phyloP scores from a whole-genome alignment of 2,329 filamentous ascomycete genomes.

The Aspergillus unguis region DNA sequence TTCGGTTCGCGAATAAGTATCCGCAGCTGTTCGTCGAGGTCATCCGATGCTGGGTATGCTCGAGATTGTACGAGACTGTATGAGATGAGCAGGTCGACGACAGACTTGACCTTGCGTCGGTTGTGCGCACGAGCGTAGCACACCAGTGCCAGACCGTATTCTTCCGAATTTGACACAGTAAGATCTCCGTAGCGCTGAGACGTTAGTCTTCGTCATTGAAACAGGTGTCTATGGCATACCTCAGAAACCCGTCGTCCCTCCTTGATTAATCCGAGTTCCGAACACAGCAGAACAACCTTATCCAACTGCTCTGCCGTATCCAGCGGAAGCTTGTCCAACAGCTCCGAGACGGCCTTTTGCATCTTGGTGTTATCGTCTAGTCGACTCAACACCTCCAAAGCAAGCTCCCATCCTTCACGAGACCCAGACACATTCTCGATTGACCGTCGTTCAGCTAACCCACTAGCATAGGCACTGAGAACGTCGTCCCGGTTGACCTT shows the following conservation, averaged over 20 bases:
- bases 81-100: conserved; percentile 81
- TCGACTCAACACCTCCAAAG: conserved; percentile 75
- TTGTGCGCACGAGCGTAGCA: conserved; percentile 87
- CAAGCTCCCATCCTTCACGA: conserved; percentile 83
- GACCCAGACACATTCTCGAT: conserved; percentile 36
- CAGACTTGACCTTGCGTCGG: conserved; percentile 73
- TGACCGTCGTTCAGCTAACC: conserved; percentile 45
- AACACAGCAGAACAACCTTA: conserved; percentile 74
- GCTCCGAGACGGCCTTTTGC: conserved; percentile 68
- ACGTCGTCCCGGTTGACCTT: conserved; percentile 75
- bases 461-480: conserved; percentile 70
- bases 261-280: conserved; percentile 70
- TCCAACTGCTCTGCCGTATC: conserved; percentile 71
- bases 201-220: conserved; percentile 16
- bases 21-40: conserved; percentile 70
- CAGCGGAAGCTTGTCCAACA: conserved; percentile 71
- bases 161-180: conserved; percentile 66
- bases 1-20: conserved; percentile 69
- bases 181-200: conserved; percentile 75
- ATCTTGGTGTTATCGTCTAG: conserved; percentile 71
- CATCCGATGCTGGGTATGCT: conserved; percentile 67
- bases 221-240: conserved; percentile 51
- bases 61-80: conserved; percentile 82
- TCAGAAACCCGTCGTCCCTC: conserved; percentile 80
- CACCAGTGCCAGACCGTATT: conserved; percentile 81